These are phyloP conservation scores for Dalechampia spathulata DNA, from an alignment of 441 rosid species.

Conservation along the genomic window DNA sequence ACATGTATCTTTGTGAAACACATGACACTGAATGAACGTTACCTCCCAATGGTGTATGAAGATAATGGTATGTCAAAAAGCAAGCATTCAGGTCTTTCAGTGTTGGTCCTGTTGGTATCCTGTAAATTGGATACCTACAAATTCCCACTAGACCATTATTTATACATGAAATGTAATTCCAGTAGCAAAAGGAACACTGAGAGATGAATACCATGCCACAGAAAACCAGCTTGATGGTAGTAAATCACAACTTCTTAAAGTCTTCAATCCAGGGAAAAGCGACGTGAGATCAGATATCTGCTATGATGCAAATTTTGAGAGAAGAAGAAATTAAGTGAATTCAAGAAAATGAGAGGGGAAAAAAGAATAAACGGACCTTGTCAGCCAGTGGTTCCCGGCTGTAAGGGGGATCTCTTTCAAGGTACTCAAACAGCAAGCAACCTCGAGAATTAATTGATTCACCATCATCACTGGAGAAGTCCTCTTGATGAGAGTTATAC, in stretches of 20 bases:
- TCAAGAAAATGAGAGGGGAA: background rate
- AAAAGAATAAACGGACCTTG: conserved; percentile 36
- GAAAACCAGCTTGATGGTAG: conserved; percentile 67
- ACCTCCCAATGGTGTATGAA: conserved; percentile 54
- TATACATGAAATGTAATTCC: conserved; percentile 1
- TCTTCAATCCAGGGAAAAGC: conserved; percentile 49
- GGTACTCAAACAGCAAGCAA: conserved; percentile 57
- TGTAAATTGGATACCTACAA: conserved; percentile 81
- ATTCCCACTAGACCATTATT: conserved; percentile 10
- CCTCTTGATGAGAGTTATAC: conserved; percentile 41
- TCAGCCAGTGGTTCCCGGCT: conserved; percentile 73
- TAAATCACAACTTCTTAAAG: conserved; percentile 66
- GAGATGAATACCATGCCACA: conserved; percentile 62
- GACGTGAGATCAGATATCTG: conserved; percentile 60
- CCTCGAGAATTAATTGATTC: conserved; percentile 39
- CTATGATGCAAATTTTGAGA: conserved; percentile 7
- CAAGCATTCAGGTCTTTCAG: conserved; percentile 74
- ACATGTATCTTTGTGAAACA: background rate
- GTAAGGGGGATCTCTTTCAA: conserved; percentile 61
- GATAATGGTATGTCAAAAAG: conserved; percentile 71
- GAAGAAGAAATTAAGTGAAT: background rate
- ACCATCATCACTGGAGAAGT: conserved; percentile 57
- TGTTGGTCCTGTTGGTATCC: conserved; percentile 81
- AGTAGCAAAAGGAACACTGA: conserved; percentile 5
- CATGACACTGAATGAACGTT: conserved; percentile 3